Conservation (phyloP, 495 filamentous ascomycete species). For the Trichoderma gamsii region DNA sequence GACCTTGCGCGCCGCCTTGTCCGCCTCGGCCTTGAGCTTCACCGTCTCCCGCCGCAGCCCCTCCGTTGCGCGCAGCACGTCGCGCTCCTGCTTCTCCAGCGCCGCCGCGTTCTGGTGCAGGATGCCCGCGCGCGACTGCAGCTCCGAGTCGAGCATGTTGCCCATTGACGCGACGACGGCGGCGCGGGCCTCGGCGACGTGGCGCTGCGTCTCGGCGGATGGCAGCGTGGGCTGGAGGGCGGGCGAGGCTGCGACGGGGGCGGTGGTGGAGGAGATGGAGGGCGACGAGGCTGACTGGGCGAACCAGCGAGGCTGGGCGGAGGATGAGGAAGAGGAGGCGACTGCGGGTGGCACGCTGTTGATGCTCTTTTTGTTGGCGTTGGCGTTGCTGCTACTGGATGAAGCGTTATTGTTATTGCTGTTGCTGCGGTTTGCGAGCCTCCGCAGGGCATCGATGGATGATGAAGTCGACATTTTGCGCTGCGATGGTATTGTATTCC, state of each 20-base stretch:
- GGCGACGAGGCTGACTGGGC: slow-evolving; percentile 18
- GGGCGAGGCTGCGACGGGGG: slow-evolving; percentile 18
- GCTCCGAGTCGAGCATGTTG: slow-evolving; percentile 65
- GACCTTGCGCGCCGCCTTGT: slow-evolving; percentile 61
- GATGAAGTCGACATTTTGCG: background rate
- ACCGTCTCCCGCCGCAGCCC: slow-evolving; percentile 66
- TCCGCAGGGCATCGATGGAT: background rate
- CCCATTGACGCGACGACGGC: slow-evolving; percentile 73
- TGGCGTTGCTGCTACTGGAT: background rate
- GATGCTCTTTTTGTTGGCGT: background rate
- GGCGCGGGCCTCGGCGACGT: slow-evolving; percentile 58
- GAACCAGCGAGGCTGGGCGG: background rate
- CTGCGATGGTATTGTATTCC: background rate
- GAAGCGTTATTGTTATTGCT: background rate
- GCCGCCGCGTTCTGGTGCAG: slow-evolving; percentile 67
- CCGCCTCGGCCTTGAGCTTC: slow-evolving; percentile 60
- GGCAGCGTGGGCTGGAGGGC: slow-evolving; percentile 25
- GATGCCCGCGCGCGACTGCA: slow-evolving; percentile 65
- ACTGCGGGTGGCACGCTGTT: slow-evolving; percentile 13
- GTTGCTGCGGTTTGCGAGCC: background rate
- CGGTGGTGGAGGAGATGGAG: slow-evolving; percentile 16
- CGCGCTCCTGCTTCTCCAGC: slow-evolving; percentile 65
- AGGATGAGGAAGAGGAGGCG: background rate
- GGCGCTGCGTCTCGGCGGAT: slow-evolving; percentile 35
- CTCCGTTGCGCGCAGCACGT: slow-evolving; percentile 57